Evolutionary conservation across 345 rosid genomes (phyloP), one percentile per base, ranked within the genome.

Genomic region (Cardamine occulta): DNA sequence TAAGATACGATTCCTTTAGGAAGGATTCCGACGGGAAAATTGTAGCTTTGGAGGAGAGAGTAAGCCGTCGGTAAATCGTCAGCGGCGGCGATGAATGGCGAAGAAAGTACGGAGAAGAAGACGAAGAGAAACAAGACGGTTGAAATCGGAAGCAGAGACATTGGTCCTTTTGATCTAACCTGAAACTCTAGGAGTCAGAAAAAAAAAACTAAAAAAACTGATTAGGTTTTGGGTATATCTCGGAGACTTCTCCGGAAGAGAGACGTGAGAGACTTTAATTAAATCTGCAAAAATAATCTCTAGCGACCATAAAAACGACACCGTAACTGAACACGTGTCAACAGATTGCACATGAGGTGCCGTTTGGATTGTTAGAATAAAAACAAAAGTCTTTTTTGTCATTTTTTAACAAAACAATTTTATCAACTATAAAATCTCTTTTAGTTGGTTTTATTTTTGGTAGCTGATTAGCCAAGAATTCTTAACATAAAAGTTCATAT

Each of bases 21-120:
- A 44, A 95, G 93, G 37, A 95, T 64, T 18, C 99, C 99, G 18
- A 39, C 51, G 2, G 99, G 98, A 37, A 95, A 93, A 77, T 89
- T 84, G 86, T 62, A 93, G 69, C 79, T 78, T 39, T 79, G 79
- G 35, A 95, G 86, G 74, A 84, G 23, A n/a, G 92, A 84, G 65
- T 95, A 95, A 4, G 87, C 91, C 31, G 93, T 62, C 7, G 65
- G 82, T 0, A 26, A 12, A 23, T 83, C 87, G 69, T 23, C 56
- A 21, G 32, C 23, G 55, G 73, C 77, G 23, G 81, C 55, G 31
- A 79, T 76, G 23, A 26, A 71, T 19, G 77, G 72, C 81, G 64
- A 31, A 29, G 32, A 4, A 31, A 7, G 31, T 4, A 31, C 7
- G 32, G 7, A 47, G 59, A 83, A 23, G 64, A 82, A 35, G 75